Base-by-base conservation (phyloP, 2,329 filamentous ascomycete species). In the Apiospora phragmitis region DNA sequence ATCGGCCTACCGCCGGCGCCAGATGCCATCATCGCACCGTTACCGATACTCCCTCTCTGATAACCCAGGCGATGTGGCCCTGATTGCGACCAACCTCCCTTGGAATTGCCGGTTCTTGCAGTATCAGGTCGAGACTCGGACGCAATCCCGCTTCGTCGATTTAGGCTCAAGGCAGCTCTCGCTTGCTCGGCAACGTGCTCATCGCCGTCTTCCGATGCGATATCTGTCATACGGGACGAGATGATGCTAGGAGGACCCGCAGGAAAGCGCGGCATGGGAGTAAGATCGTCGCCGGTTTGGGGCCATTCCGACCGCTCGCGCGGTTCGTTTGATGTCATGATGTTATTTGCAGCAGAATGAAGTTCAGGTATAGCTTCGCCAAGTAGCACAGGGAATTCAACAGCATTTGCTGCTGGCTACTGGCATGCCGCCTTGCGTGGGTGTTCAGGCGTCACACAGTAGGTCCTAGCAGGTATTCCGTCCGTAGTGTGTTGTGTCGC, bases 141-240 rank as follows among this genome's bases (percentile, higher is more conserved):
- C 18, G 80, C 77, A 41, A 82, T 77, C n/a, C 76, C 76, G 70
- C 82, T 84, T 68, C 79, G 80, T 72, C 82, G 79, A 70, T 80
- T 81, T 71, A 79, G 74, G 59, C 79, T 76, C 71, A 79, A 75
- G 67, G 74, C 75, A n/a, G 32, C 32, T 16, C 55, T 38, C 67
- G 78, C 73, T 47, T 80, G 79, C 45, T 77, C 75, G 43, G 83
- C 82, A 49, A 77, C 77, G 21, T 85, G 47, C 24, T 67, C 83
- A 59, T 82, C 84, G 26, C 86, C 88, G 74, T 90, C 87, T 69
- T 90, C 87, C 26, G 86, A 89, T 35, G 83, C 85, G 71, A 90
- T 88, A 72, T 91, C 89, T 42, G 91, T 93, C 87, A 93, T 91
- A 72, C 90, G 89, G 71, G 91, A 93, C 38, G 92, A 93, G 69